Conservation (phyloP, 148 eudicot species). For the Rhododendron vialii region DNA sequence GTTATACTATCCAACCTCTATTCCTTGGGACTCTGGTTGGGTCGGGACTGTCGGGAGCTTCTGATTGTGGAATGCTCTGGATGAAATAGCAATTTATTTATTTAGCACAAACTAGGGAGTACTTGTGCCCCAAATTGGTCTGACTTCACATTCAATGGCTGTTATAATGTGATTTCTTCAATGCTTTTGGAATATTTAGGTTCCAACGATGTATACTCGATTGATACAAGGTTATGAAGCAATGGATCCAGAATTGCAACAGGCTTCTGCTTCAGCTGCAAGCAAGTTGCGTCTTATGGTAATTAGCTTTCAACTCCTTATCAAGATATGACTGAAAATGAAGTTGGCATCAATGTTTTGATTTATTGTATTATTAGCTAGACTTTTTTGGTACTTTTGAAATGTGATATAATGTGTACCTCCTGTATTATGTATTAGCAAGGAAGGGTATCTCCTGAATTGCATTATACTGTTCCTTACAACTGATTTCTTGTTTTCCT, state of each 20-base stretch:
- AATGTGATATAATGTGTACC: background rate
- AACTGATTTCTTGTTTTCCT: background rate
- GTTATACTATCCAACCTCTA: background rate
- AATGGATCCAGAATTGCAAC: constrained; percentile 72
- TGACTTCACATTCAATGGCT: background rate
- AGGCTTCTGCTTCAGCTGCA: constrained; percentile 70
- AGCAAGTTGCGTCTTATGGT: constrained; percentile 94
- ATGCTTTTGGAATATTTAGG: constrained; percentile 39
- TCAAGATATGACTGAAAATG: background rate
- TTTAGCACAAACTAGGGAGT: background rate
- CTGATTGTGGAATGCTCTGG: background rate
- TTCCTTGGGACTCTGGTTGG: background rate
- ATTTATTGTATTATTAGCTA: background rate
- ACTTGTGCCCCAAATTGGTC: background rate
- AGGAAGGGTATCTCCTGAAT: background rate
- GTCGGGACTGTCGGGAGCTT: background rate
- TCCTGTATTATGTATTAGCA: background rate
- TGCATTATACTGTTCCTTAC: background rate
- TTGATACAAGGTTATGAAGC: constrained; percentile 97
- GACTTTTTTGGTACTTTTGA: background rate
- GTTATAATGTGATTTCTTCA: background rate
- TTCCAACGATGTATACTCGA: constrained; percentile 96
- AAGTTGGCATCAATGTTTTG: background rate
- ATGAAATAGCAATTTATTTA: too few species aligned
- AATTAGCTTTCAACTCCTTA: constrained; percentile 19